phyloP scores from a whole-genome alignment of 805 yeast genomes.

The Starmera amethionina region DNA sequence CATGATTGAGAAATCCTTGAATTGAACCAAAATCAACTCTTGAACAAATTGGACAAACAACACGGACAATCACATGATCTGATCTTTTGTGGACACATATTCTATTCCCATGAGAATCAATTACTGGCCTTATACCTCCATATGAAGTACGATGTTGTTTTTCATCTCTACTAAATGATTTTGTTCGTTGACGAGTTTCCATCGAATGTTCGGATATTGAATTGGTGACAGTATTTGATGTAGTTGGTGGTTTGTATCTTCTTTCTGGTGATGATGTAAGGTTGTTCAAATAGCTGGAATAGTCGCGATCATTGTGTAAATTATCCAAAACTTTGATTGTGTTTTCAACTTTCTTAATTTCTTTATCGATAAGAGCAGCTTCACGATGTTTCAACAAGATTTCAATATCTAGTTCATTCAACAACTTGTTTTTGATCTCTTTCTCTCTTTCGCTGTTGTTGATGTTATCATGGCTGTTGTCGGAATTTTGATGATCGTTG shows the following conservation, averaged over 20 bases:
- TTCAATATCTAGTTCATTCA: conserved; percentile 48
- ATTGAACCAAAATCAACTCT: conserved; percentile 67
- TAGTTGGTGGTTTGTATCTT: background rate
- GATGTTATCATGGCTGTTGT: no score
- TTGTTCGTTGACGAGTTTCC: conserved; percentile 18
- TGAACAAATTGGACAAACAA: conserved; percentile 60
- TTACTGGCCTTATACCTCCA: conserved; percentile 39
- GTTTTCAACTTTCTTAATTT: conserved; percentile 47
- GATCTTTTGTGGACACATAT: conserved; percentile 53
- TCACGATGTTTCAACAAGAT: conserved; percentile 53
- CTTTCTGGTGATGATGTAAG: conserved; percentile 22
- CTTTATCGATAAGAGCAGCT: conserved; percentile 37
- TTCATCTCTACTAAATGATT: conserved; percentile 12
- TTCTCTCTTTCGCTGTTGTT: conserved; percentile 1
- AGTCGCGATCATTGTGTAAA: conserved; percentile 24
- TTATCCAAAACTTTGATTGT: conserved; percentile 44
- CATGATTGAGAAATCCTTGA: conserved; percentile 73
- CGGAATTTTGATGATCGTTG: no score
- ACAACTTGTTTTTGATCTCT: conserved; percentile 22
- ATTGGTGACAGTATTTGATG: background rate
- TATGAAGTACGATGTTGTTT: conserved; percentile 26
- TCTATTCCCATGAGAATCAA: conserved; percentile 26
- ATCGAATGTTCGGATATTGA: conserved; percentile 19
- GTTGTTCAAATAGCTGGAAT: conserved; percentile 29
- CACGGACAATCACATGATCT: conserved; percentile 60